Base-by-base conservation (phyloP, 192 early-diverging fungal species). In the Fimicolochytrium jonesii region DNA sequence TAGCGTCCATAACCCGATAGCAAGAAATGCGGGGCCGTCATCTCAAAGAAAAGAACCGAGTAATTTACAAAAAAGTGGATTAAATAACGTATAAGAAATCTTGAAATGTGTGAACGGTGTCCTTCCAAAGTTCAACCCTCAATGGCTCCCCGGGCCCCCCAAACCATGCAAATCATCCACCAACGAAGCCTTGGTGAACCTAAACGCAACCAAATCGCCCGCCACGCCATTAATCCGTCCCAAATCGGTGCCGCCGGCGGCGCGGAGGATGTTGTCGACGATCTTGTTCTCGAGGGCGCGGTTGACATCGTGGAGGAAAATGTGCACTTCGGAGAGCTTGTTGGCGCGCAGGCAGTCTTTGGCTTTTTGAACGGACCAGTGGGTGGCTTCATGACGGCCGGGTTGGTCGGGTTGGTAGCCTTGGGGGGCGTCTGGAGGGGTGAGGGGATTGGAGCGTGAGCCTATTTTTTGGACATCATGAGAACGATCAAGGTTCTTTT, bases 291-390 rank as follows among this genome's bases (percentile, higher is more conserved):
- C 52, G 13, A 54, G 9, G 28, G 52, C 10, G 9, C 52, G 23
- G 10, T 32, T 32, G 52, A 32, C 52, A 32, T 54, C 52, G 32
- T 54, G 52, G 13, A 54, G 52, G 52, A 54, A 54, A 22, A 54
- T 54, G 32, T 25, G 13, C 10, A 54, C 52, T 5, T 6, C 31
- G 25, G 13, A 5, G 9, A 54, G 32, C 5, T 32, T 15, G 25
- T 30, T 30, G 6, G 6, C 6, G 6, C 10, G 6, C 10, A 54
- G 20, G 52, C 52, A 54, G 30, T 30, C 25, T 6, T 32, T 6
- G 30, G 52, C 52, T 30, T 31, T 54, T 15, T 9, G 6, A 9
- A 54, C 52, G 32, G 52, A 28, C 52, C 52, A 54, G 22, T 54
- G 22, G 25, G 52, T 54, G 6, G 52, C 23, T 10, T 25, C 52